phyloP scores from a whole-genome alignment of 495 filamentous ascomycete species.

The Collariella sp. region DNA sequence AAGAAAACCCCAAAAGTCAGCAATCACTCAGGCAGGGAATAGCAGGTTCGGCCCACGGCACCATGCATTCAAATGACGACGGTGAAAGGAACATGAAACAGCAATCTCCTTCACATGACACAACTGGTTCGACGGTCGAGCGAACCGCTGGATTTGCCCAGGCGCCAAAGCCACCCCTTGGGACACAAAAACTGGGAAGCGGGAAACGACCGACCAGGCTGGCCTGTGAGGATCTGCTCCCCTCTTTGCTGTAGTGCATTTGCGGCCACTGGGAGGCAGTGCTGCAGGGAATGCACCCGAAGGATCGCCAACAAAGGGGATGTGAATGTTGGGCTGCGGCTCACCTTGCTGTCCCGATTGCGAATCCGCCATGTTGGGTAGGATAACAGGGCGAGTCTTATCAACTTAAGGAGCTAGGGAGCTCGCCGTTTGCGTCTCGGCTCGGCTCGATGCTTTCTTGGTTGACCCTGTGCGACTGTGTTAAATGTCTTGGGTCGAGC shows the following conservation, averaged over 20 bases:
- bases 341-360: slow-evolving; percentile 30
- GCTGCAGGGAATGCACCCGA: slow-evolving; percentile 6
- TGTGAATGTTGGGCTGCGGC: slow-evolving; percentile 11
- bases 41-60: slow-evolving; percentile 25
- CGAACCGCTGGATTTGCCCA: slow-evolving; percentile 24
- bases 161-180: slow-evolving; percentile 16
- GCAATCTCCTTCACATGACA: slow-evolving; percentile 44
- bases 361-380: slow-evolving; percentile 25
- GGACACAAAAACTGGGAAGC: slow-evolving; percentile 27
- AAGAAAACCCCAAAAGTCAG: slow-evolving; percentile 29
- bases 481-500: slow-evolving; percentile 22
- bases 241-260: not conserved
- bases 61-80: slow-evolving; percentile 39
- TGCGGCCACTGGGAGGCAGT: slow-evolving; percentile 16
- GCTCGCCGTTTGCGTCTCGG: slow-evolving; percentile 4
- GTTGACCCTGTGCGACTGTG: slow-evolving; percentile 14
- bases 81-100: slow-evolving; percentile 43
- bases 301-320: slow-evolving; percentile 11
- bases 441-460: slow-evolving; percentile 7
- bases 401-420: no score
- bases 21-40: slow-evolving; percentile 17
- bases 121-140: slow-evolving; percentile 33
- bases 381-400: not conserved
- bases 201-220: slow-evolving; percentile 18
- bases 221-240: slow-evolving; percentile 14